These are phyloP conservation scores for Pythium brachiatum DNA, from an alignment of 352 stramenopile genomes.

Conservation along the genomic window DNA sequence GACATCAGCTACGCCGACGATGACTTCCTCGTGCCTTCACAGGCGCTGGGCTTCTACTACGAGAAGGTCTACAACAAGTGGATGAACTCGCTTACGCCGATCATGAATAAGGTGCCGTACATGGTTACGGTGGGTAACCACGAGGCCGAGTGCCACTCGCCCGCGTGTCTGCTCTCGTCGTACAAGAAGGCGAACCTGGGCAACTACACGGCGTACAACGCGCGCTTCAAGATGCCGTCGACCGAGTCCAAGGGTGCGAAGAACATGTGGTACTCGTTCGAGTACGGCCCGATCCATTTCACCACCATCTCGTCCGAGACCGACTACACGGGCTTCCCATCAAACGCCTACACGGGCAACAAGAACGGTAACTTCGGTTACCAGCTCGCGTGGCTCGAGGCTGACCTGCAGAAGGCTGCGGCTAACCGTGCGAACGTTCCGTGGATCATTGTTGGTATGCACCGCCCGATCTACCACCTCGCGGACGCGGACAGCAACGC, in stretches of 20 bases:
- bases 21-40: no score
- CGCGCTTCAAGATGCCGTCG: slow-evolving; percentile 42
- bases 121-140: slow-evolving; percentile 74
- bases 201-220: slow-evolving; percentile 64
- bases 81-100: slow-evolving; percentile 43
- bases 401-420: slow-evolving; percentile 42
- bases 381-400: slow-evolving; percentile 52
- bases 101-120: slow-evolving; percentile 49
- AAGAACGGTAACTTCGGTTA: slow-evolving; percentile 47
- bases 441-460: slow-evolving; percentile 55
- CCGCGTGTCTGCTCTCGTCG: slow-evolving; percentile 29
- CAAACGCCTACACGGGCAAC: slow-evolving; percentile 37
- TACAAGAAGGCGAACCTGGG: slow-evolving; percentile 39
- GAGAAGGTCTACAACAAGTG: slow-evolving; percentile 58
- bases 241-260: slow-evolving; percentile 33
- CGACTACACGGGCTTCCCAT: slow-evolving; percentile 34
- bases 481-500: neutral
- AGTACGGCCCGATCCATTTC: slow-evolving; percentile 57
- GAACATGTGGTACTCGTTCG: slow-evolving; percentile 60
- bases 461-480: slow-evolving; percentile 25
- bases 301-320: slow-evolving; percentile 72
- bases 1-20: no score
- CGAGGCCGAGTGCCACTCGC: slow-evolving; percentile 47
- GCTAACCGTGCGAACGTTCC: slow-evolving; percentile 42
- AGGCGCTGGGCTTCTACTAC: slow-evolving; percentile 43